Percentiles rank a stretch among this genome's conserved stretches.
Evolutionary conservation across 2,329 filamentous ascomycete genomes (phyloP).

Genomic region (Stachybotrys elegans): DNA sequence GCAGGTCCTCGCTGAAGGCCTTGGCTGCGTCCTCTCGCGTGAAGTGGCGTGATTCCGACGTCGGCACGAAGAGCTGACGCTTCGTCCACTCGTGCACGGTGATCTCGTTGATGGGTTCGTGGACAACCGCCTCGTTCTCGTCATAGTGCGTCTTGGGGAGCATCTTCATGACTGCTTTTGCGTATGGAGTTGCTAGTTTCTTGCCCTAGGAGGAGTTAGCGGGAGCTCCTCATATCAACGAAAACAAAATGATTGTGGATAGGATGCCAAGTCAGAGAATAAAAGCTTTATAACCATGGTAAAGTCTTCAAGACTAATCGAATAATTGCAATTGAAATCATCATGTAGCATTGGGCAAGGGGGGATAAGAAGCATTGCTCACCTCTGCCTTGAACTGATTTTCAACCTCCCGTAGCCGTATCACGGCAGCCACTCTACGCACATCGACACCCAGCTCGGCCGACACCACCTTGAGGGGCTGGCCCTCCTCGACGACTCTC

Average conservation of each 20-base stretch:
- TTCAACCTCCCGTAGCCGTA: constrained; percentile 81
- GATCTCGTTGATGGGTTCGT: constrained; percentile 61
- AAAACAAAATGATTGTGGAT: background rate
- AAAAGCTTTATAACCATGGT: constrained; percentile 72
- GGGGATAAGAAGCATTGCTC: constrained; percentile 32
- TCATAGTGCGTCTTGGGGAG: constrained; percentile 63
- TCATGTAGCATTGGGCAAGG: constrained; percentile 33
- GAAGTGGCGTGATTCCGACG: constrained; percentile 57
- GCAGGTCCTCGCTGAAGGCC: constrained; percentile 56
- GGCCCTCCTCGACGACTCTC: constrained; percentile 58
- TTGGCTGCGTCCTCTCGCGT: constrained; percentile 61
- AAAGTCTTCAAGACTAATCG: constrained; percentile 99
- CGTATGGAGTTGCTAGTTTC: constrained; percentile 70
- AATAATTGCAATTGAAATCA: constrained; percentile 66
- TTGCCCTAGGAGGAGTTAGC: constrained; percentile 57
- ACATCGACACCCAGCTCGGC: constrained; percentile 75
- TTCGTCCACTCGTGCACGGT: constrained; percentile 56
- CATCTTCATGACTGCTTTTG: constrained; percentile 72
- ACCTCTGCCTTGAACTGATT: constrained; percentile 73
- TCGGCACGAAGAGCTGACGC: constrained; percentile 61
- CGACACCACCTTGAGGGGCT: constrained; percentile 71
- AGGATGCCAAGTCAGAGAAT: constrained; percentile 22
- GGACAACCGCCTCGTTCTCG: constrained; percentile 41
- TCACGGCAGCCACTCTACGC: constrained; percentile 77
- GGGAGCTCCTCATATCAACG: too few relatives aligned